A percentile compares a stretch with the other conserved stretches of the same genome.
These are phyloP conservation scores for Neofusicoccum kwambonambiense DNA, from an alignment of 2,329 filamentous ascomycete genomes.

Conservation along the genomic window DNA sequence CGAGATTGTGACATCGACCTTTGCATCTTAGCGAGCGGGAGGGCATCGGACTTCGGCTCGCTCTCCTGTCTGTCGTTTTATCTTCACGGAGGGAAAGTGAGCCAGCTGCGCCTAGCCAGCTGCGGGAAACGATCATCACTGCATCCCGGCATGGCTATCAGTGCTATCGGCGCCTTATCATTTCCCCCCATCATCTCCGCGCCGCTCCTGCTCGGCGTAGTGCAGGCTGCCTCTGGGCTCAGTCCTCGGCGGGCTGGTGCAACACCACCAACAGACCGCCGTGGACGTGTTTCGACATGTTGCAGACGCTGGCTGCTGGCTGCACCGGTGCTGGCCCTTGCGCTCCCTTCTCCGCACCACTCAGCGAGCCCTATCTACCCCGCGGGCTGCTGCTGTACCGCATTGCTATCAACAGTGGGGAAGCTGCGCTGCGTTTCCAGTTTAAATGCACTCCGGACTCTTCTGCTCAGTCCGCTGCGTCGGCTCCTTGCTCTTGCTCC, in stretches of 20 bases:
- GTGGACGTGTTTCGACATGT: not conserved
- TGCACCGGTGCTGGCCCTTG: not conserved
- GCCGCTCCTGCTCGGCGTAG: not conserved
- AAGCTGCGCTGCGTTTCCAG: not conserved
- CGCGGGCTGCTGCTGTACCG: not conserved
- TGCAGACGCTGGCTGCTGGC: not conserved
- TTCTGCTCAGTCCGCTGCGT: not conserved
- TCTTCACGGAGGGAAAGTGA: too few relatives aligned
- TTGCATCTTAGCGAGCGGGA: too few relatives aligned
- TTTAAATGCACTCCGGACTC: not conserved
- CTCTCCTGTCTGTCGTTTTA: too few relatives aligned
- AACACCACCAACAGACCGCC: not conserved
- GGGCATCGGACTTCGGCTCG: too few relatives aligned
- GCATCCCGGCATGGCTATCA: not conserved
- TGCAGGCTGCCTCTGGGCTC: not conserved
- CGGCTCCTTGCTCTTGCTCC: not conserved
- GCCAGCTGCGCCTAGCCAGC: too few relatives aligned
- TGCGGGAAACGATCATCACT: not conserved
- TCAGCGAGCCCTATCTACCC: not conserved
- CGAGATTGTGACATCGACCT: too few relatives aligned
- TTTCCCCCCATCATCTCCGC: not conserved
- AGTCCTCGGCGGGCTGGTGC: not conserved
- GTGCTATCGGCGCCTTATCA: conserved; percentile 1
- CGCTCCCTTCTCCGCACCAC: not conserved
- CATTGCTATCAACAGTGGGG: conserved; percentile 11